Base-by-base conservation (phyloP, 139 green algal genomes). In the Yamagishiella unicocca region DNA sequence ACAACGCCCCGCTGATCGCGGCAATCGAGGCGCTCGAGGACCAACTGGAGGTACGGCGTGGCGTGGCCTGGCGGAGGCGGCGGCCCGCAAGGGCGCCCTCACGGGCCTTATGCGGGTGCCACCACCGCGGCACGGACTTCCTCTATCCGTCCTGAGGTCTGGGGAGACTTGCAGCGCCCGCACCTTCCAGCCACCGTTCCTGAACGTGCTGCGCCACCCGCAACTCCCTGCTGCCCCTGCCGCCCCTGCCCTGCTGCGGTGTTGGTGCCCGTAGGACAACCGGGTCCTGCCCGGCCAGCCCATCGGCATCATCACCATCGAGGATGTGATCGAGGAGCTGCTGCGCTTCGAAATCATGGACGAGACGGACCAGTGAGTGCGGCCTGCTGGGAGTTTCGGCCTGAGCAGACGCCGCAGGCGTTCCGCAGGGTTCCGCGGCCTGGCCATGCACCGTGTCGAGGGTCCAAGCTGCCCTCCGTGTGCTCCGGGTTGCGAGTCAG, bases 241-340 rank as follows among this genome's bases (percentile, higher is more conserved):
- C 3, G 14, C 33, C 33, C 19, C 80, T n/a, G n/a, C n/a, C n/a
- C n/a, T n/a, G n/a, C n/a, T n/a, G n/a, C n/a, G n/a, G n/a, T n/a
- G n/a, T n/a, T n/a, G n/a, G n/a, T n/a, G n/a, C n/a, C n/a, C n/a
- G n/a, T n/a, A 86, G 80, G 64, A 86, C 80, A 77, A 86, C 35
- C 82, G 67, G 21, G 82, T 87, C 25, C 46, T 87, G 19, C 78
- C 78, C 4, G 83, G 83, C 24, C 72, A 85, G 84, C 80, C 86
- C 14, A 90, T 92, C 40, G 90, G 92, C 72, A 94, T 97, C 88
- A 95, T 96, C 90, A 97, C 95, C 12, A 93, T 97, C 22, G 95
- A 97, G 84, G 95, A 96, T 70, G 90, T 95, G 3, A 89, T 96
- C 50, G 95, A 97, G 79, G 95, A 97, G 89, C 87, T 94, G 74